These are phyloP conservation scores for Colletotrichum sp. DNA, from an alignment of 2,329 filamentous ascomycete genomes.

Conservation along the genomic window DNA sequence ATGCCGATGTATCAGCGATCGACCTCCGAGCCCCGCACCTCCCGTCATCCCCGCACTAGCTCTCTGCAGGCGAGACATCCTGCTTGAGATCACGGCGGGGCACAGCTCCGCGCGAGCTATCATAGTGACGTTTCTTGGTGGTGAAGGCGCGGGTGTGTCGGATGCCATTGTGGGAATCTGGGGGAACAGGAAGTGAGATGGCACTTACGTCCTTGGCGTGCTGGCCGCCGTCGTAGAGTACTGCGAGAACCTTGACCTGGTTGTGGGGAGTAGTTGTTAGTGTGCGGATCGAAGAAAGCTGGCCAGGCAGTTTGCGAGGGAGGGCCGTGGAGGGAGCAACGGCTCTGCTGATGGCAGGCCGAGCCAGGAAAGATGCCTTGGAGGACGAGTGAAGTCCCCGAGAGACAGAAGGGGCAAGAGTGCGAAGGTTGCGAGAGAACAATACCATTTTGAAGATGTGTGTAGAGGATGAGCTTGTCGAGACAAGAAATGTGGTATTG, in stretches of 20 bases:
- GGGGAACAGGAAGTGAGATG: not conserved
- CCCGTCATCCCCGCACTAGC: constrained; percentile 20
- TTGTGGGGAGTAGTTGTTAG: constrained; percentile 48
- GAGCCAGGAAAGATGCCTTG: constrained; percentile 22
- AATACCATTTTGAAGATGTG: constrained; percentile 33
- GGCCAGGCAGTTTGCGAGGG: constrained; percentile 41
- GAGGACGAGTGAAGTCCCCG: constrained; percentile 30
- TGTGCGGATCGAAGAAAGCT: constrained; percentile 61
- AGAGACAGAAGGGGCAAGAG: constrained; percentile 26
- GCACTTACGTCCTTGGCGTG: constrained; percentile 81
- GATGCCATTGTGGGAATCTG: not conserved
- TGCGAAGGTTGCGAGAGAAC: constrained; percentile 31
- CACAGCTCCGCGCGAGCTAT: constrained; percentile 9
- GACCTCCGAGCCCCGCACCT: constrained; percentile 20
- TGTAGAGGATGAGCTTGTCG: not conserved
- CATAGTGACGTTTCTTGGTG: constrained; percentile 13
- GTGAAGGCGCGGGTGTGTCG: not conserved
- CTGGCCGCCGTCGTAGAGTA: constrained; percentile 90
- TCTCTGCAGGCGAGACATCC: not conserved
- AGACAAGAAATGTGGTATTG: not conserved
- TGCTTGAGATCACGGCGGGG: constrained; percentile 3
- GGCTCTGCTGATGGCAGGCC: constrained; percentile 20
- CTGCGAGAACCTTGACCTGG: constrained; percentile 93
- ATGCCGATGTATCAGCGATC: constrained; percentile 23
- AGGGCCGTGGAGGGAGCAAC: constrained; percentile 32